Evolutionary conservation across 2,329 filamentous ascomycete genomes (phyloP).

Genomic region (Colletotrichum chlorophyti): DNA sequence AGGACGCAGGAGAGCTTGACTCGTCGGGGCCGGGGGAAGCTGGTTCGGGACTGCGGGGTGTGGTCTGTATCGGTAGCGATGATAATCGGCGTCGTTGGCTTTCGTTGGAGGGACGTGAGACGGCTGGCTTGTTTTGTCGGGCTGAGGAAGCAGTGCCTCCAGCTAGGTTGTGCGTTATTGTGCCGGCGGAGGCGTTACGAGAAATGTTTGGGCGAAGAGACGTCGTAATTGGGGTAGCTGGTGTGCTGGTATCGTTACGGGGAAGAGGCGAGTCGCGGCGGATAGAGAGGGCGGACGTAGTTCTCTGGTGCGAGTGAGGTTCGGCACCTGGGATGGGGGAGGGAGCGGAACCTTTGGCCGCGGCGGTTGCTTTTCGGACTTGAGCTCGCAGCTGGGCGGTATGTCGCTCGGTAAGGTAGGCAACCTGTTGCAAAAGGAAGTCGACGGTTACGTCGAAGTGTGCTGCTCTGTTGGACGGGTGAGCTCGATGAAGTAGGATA

Average conservation of each 20-base stretch:
- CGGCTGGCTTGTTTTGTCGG: slow-evolving; percentile 32
- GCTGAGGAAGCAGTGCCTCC: slow-evolving; percentile 41
- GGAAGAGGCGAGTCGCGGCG: slow-evolving; percentile 63
- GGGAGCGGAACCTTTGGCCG: slow-evolving; percentile 61
- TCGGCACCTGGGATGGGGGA: slow-evolving; percentile 63
- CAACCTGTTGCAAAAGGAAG: slow-evolving; percentile 91
- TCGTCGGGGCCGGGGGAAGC: slow-evolving; percentile 46
- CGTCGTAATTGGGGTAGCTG: slow-evolving; percentile 51
- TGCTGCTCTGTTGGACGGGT: slow-evolving; percentile 60
- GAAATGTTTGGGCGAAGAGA: slow-evolving; percentile 53
- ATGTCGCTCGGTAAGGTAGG: slow-evolving; percentile 91
- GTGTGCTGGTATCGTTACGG: slow-evolving; percentile 51
- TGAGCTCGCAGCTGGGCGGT: slow-evolving; percentile 89
- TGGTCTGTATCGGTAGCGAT: slow-evolving; percentile 49
- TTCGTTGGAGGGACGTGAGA: slow-evolving; percentile 33
- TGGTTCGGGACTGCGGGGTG: slow-evolving; percentile 29
- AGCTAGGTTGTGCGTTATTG: slow-evolving; percentile 37
- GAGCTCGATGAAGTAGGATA: slow-evolving; percentile 21
- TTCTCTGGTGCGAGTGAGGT: slow-evolving; percentile 45
- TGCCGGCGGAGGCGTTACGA: slow-evolving; percentile 56
- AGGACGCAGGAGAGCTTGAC: slow-evolving; percentile 47
- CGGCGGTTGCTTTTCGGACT: slow-evolving; percentile 76
- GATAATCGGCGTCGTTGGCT: slow-evolving; percentile 50
- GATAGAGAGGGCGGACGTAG: slow-evolving; percentile 62
- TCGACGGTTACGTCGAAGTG: slow-evolving; percentile 85